Base-by-base conservation (phyloP, 1,139 yeast genomes). In the Pichia sp. region DNA sequence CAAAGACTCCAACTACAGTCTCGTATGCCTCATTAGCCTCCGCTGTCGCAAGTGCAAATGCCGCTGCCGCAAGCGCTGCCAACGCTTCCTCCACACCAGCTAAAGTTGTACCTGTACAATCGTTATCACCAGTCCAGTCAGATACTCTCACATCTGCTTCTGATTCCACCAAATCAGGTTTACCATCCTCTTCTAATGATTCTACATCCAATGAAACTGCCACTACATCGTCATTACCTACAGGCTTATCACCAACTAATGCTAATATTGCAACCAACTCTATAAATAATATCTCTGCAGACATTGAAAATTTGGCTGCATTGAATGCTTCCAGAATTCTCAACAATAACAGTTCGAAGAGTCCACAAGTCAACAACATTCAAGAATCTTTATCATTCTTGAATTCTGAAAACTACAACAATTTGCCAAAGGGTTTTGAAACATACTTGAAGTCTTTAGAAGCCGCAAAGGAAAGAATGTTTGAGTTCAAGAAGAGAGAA, bases 361-460 rank as follows among this genome's bases (percentile, higher is more conserved):
- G 35, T 46, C 45, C 44, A 20, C 44, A 43, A 31, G 18, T 46
- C 12, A 17, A 19, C n/a, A 41, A 46, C 34, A 46, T 49, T 18
- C 44, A 49, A 34, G 44, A 41, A n/a, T 34, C 43, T n/a, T 22
- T 56, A 15, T 48, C 58, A 21, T 58, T 59, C 34, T 20, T 53
- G 39, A 56, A 55, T 43, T 12, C 52, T 3, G 46, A 58, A 4
- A 53, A 51, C 40, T 56, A 50, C 39, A 53, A 58, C 9, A 60
- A 61, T 19, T 65, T 75, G 34, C 81, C 83, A 1, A 74, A 73
- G 1, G 80, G 81, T 2, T 64, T 77, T 38, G 73, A 72, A 44
- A 75, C 72, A 43, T 65, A 79, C 35, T 64, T 75, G 14, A 65
- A 70, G 34, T 66, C 76, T 6, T 68, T 77, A 51, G 77, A 75